Evolutionary conservation across 176 grass and related monocot species (phyloP).

Genomic region (Zoysia japonica): DNA sequence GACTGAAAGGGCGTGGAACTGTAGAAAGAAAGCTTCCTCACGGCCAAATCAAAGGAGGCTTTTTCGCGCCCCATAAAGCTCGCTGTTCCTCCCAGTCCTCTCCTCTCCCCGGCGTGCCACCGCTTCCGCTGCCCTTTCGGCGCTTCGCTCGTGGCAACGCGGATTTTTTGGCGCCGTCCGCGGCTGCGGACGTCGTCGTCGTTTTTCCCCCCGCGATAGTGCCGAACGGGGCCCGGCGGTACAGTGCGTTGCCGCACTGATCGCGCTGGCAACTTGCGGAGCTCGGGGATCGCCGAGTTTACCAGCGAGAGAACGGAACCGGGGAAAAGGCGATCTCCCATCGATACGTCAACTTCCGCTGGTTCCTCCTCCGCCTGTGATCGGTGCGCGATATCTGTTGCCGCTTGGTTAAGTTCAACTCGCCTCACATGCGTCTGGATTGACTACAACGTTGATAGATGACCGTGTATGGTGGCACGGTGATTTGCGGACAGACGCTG

Average conservation of each 20-base stretch:
- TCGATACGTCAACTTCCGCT: background rate
- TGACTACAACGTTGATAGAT: background rate
- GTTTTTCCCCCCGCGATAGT: too few relatives aligned
- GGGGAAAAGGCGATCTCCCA: background rate
- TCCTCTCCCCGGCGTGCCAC: too few relatives aligned
- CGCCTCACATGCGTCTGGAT: background rate
- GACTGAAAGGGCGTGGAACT: background rate
- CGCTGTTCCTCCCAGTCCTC: background rate
- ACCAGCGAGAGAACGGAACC: background rate
- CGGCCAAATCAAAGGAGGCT: background rate
- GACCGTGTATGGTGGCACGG: background rate
- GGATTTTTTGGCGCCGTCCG: too few relatives aligned
- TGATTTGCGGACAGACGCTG: background rate
- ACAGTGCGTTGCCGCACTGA: background rate
- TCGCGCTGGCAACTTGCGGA: background rate
- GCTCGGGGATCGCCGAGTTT: background rate
- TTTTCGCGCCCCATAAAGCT: background rate
- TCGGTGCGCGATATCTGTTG: too few relatives aligned
- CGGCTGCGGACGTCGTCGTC: too few relatives aligned
- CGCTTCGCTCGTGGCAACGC: too few relatives aligned
- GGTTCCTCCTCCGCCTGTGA: too few relatives aligned
- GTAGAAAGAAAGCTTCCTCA: background rate
- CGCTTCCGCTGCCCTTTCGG: too few relatives aligned
- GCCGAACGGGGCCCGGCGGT: too few relatives aligned
- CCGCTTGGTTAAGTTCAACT: background rate